phyloP scores from a whole-genome alignment of 163 green algal genomes.

The Volvox carteri region DNA sequence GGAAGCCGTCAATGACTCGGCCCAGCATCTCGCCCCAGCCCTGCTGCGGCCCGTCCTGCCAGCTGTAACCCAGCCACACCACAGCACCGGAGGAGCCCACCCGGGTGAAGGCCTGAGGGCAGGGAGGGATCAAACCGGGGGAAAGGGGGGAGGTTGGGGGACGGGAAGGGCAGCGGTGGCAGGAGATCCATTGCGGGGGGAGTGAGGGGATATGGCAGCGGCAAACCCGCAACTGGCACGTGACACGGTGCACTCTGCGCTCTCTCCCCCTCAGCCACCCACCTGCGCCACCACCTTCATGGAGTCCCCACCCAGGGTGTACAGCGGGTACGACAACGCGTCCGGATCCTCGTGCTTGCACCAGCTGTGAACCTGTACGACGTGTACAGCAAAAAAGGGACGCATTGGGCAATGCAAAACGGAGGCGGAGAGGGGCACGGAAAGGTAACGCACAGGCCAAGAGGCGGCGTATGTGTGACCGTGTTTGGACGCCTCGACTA shows the following conservation, averaged over 20 bases:
- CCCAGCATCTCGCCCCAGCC: constrained; percentile 10
- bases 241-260: no score
- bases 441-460: no score
- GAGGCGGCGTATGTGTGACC: no score
- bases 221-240: no score
- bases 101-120: constrained; percentile 2
- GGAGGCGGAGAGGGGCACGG: background rate
- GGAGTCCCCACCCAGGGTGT: background rate
- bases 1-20: background rate
- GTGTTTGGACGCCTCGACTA: no score
- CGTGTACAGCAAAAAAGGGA: background rate
- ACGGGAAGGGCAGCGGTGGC: background rate
- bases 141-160: background rate
- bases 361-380: constrained; percentile 14
- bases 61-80: constrained; percentile 40
- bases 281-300: constrained; percentile 27
- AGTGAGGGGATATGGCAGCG: background rate
- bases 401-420: background rate
- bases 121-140: background rate
- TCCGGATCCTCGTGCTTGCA: constrained; percentile 20
- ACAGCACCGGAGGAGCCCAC: constrained; percentile 1
- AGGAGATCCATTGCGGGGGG: background rate
- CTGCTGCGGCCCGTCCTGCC: constrained; percentile 16
- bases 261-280: no score
- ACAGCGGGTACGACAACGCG: constrained; percentile 23